Evolutionary conservation across 176 grass and related monocot genomes (phyloP).

Genomic region (Pontederia paniculata): DNA sequence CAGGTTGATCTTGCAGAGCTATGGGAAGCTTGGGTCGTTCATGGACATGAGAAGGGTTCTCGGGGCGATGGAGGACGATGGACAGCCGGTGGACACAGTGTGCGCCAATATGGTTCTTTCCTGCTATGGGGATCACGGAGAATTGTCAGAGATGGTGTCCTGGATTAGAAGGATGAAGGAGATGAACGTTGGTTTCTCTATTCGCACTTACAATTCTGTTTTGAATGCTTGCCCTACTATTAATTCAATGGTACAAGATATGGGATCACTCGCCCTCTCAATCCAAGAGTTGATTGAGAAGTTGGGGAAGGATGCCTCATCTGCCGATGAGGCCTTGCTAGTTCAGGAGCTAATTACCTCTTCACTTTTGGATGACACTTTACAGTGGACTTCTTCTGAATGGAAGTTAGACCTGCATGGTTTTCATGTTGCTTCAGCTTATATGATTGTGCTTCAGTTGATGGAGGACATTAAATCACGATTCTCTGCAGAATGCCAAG

Average conservation of each 20-base stretch:
- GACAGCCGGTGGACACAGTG: slow-evolving; percentile 35
- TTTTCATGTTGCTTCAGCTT: slow-evolving; percentile 45
- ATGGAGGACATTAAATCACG: slow-evolving; percentile 33
- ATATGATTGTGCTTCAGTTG: slow-evolving; percentile 74
- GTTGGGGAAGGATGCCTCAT: slow-evolving; percentile 25
- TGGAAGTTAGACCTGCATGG: slow-evolving; percentile 88
- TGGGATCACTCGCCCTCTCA: slow-evolving; percentile 34
- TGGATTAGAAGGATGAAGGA: slow-evolving; percentile 57
- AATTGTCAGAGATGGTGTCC: slow-evolving; percentile 31
- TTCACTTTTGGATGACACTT: slow-evolving; percentile 33
- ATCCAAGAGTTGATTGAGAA: slow-evolving; percentile 26
- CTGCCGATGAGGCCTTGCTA: slow-evolving; percentile 39
- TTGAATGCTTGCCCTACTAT: slow-evolving; percentile 46
- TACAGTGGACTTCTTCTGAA: slow-evolving; percentile 49
- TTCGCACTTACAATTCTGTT: slow-evolving; percentile 47
- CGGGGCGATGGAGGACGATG: slow-evolving; percentile 44
- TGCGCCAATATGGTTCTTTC: slow-evolving; percentile 65
- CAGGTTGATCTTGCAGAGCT: slow-evolving; percentile 53
- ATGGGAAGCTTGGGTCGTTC: slow-evolving; percentile 39
- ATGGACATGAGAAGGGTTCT: slow-evolving; percentile 58
- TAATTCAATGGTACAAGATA: slow-evolving; percentile 20
- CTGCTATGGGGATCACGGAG: slow-evolving; percentile 50
- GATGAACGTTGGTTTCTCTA: slow-evolving; percentile 17
- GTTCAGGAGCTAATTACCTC: slow-evolving; percentile 45
- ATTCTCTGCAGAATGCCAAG: background rate